phyloP scores from a whole-genome alignment of 305 asterid species.

The Fraxinus greggii region DNA sequence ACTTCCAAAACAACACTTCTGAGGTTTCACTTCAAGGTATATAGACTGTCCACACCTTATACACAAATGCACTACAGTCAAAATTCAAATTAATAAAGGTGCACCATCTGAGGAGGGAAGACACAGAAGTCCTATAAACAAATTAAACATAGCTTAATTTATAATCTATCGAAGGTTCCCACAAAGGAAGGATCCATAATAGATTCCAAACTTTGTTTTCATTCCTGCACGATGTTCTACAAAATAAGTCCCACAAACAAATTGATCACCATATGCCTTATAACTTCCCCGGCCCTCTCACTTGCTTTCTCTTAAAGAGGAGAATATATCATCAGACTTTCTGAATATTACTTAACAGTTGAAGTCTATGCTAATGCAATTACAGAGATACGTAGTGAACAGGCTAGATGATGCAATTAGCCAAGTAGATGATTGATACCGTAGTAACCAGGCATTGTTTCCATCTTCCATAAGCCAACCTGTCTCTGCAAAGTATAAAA shows the following conservation, averaged over 20 bases:
- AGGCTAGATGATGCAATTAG: not conserved
- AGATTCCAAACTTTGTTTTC: not conserved
- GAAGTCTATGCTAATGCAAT: slow-evolving; percentile 1
- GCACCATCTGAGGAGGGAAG: not conserved
- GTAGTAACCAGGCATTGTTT: slow-evolving; percentile 4
- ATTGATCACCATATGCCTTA: not conserved
- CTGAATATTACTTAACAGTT: not conserved
- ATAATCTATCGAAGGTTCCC: not conserved
- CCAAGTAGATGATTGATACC: slow-evolving; percentile 6
- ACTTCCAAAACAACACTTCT: not conserved
- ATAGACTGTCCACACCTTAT: not conserved
- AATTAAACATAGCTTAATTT: not conserved
- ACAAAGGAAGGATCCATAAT: not conserved
- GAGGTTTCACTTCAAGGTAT: not conserved
- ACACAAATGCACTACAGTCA: not conserved
- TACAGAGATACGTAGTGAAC: not conserved
- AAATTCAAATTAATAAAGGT: slow-evolving; percentile 1
- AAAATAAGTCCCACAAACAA: slow-evolving; percentile 5
- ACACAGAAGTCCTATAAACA: not conserved
- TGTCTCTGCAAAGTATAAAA: slow-evolving; percentile 40
- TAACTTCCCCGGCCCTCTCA: not conserved
- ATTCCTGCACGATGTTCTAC: not conserved
- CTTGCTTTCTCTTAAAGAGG: slow-evolving; percentile 3
- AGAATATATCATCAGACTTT: not conserved
- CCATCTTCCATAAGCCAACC: slow-evolving; percentile 5